Conservation (phyloP, 306 rosid genomes). For the Castanea mollissima region DNA sequence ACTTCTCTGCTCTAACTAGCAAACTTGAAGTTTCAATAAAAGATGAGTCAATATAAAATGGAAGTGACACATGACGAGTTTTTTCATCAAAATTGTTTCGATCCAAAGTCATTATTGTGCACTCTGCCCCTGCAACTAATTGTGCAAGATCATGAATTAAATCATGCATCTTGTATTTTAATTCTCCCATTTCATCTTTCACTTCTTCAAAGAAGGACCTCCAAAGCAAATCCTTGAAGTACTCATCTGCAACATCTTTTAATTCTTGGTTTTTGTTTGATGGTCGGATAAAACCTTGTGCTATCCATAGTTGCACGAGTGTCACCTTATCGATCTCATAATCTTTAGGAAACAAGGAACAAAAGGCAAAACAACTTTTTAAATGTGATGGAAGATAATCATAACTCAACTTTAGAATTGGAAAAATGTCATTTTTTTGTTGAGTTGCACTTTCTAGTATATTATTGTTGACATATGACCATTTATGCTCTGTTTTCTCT, state of each 20-base stretch:
- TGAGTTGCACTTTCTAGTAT: slow-evolving; percentile 24
- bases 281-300: neutral
- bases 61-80: neutral
- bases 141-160: slow-evolving; percentile 13
- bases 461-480: slow-evolving; percentile 35
- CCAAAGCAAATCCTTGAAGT: slow-evolving; percentile 10
- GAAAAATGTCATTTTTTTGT: slow-evolving; percentile 26
- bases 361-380: slow-evolving; percentile 21
- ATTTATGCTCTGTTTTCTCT: slow-evolving; percentile 24
- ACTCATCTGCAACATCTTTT: neutral
- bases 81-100: neutral
- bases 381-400: slow-evolving; percentile 33
- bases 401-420: slow-evolving; percentile 27
- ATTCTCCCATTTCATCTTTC: neutral
- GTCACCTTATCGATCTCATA: neutral
- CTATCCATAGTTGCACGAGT: neutral
- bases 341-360: neutral
- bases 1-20: neutral
- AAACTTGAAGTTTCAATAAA: neutral
- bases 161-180: slow-evolving; percentile 6
- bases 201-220: slow-evolving; percentile 21
- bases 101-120: neutral
- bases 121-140: neutral
- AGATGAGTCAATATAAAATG: too few species aligned
- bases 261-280: neutral